These are phyloP conservation scores for Plectosphaerella plurivora DNA, from an alignment of 2,329 filamentous ascomycete species.

Conservation along the genomic window DNA sequence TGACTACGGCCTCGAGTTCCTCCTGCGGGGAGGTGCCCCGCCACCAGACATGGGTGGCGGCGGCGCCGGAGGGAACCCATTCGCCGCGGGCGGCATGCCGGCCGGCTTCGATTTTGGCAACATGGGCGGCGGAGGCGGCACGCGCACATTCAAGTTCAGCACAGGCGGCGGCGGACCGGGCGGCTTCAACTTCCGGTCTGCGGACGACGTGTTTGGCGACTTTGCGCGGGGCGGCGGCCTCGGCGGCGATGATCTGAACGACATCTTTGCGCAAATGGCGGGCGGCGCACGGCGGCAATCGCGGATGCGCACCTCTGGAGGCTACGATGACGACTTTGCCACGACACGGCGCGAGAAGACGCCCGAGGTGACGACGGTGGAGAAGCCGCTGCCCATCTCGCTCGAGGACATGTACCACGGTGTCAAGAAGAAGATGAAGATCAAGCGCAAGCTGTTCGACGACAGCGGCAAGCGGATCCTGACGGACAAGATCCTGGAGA, in stretches of 20 bases:
- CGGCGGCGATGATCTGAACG: conserved; percentile 41
- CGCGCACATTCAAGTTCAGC: conserved; percentile 61
- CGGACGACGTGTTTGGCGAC: conserved; percentile 79
- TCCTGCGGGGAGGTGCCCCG: conserved; percentile 71
- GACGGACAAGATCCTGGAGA: conserved; percentile 86
- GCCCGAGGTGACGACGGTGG: conserved; percentile 86
- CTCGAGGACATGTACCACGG: conserved; percentile 88
- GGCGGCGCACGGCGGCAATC: conserved; percentile 38
- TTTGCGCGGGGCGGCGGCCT: conserved; percentile 61
- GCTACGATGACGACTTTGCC: conserved; percentile 17
- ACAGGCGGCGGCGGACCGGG: conserved; percentile 47
- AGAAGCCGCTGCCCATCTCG: conserved; percentile 73
- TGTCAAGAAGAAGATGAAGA: conserved; percentile 94
- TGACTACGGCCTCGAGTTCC: conserved; percentile 88
- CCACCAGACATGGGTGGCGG: conserved; percentile 51
- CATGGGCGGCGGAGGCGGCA: conserved; percentile 37
- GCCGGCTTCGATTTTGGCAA: conserved; percentile 47
- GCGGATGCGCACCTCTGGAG: conserved; percentile 37
- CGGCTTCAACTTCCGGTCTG: conserved; percentile 75
- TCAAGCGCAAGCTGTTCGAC: conserved; percentile 95
- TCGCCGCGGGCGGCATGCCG: conserved; percentile 53
- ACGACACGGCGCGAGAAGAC: conserved; percentile 44
- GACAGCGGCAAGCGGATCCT: conserved; percentile 76
- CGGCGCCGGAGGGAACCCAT: conserved; percentile 51
- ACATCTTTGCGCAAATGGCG: conserved; percentile 44